Evolutionary conservation across 192 early-diverging fungal species (phyloP).

Genomic region (Backusella parvicylindrica): DNA sequence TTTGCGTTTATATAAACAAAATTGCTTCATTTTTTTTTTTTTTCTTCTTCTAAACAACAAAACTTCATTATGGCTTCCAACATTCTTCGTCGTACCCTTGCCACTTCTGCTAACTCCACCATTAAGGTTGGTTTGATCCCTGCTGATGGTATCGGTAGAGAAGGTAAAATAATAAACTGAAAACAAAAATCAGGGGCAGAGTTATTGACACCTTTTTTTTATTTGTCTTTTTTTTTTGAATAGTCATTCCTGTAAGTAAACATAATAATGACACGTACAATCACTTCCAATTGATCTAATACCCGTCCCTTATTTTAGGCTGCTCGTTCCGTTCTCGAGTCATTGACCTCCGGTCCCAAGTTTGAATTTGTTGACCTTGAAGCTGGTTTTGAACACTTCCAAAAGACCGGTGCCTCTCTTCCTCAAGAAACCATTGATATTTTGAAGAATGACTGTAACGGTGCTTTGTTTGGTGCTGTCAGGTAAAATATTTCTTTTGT

Average conservation of each 20-base stretch:
- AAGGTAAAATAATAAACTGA: conserved; percentile 56
- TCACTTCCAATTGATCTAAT: background rate
- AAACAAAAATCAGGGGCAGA: background rate
- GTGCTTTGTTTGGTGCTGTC: conserved; percentile 96
- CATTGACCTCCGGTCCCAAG: conserved; percentile 57
- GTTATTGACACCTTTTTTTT: background rate
- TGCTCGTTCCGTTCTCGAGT: conserved; percentile 84
- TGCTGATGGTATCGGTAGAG: conserved; percentile 94
- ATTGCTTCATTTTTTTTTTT: background rate
- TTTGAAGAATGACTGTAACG: conserved; percentile 82
- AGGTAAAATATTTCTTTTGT: conserved; percentile 44
- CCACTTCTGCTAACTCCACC: conserved; percentile 33
- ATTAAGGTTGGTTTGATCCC: conserved; percentile 92
- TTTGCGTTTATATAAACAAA: background rate
- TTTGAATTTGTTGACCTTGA: conserved; percentile 84
- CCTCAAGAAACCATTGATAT: conserved; percentile 81
- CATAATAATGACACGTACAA: background rate
- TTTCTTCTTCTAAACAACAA: conserved; percentile 1
- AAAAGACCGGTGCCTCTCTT: conserved; percentile 89
- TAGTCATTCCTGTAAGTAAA: conserved; percentile 28
- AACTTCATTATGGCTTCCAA: conserved; percentile 31
- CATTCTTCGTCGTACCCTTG: conserved; percentile 33
- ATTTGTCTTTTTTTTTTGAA: background rate
- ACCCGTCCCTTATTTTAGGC: conserved; percentile 54
- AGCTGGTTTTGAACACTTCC: conserved; percentile 95